Evolutionary conservation across 2,329 filamentous ascomycete genomes (phyloP).

Genomic region (Trichoderma breve): DNA sequence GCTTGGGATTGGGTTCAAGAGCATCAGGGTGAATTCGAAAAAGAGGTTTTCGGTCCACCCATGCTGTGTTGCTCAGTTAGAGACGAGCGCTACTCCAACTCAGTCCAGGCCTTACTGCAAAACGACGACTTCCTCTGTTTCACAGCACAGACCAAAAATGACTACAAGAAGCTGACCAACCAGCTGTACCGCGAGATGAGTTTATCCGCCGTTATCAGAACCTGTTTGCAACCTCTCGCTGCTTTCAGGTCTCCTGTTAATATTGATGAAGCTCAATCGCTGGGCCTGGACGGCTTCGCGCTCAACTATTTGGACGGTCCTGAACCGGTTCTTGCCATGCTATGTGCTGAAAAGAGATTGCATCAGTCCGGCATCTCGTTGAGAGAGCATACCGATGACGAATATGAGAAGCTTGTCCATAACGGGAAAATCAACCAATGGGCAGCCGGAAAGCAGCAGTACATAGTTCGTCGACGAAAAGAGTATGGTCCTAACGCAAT

Average conservation of each 20-base stretch:
- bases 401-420: conserved; percentile 64
- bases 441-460: conserved; percentile 64
- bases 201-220: conserved; percentile 71
- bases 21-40: conserved; percentile 67
- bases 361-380: conserved; percentile 66
- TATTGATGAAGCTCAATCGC: conserved; percentile 49
- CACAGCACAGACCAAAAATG: conserved; percentile 71
- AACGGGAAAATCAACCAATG: conserved; percentile 62
- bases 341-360: conserved; percentile 71
- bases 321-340: conserved; percentile 78
- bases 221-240: conserved; percentile 53
- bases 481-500: conserved; percentile 78
- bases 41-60: conserved; percentile 76
- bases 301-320: conserved; percentile 79
- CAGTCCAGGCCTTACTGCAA: conserved; percentile 52
- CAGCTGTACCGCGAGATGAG: conserved; percentile 62
- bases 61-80: conserved; percentile 78
- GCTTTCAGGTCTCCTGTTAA: conserved; percentile 56
- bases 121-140: conserved; percentile 61
- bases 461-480: conserved; percentile 64
- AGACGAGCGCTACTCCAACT: conserved; percentile 62
- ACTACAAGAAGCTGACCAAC: conserved; percentile 70
- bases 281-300: conserved; percentile 78
- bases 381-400: conserved; percentile 60
- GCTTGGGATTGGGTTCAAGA: conserved; percentile 82